These are phyloP conservation scores for Knoxdaviesia proteae DNA, from an alignment of 2,329 filamentous ascomycete species.

Conservation along the genomic window DNA sequence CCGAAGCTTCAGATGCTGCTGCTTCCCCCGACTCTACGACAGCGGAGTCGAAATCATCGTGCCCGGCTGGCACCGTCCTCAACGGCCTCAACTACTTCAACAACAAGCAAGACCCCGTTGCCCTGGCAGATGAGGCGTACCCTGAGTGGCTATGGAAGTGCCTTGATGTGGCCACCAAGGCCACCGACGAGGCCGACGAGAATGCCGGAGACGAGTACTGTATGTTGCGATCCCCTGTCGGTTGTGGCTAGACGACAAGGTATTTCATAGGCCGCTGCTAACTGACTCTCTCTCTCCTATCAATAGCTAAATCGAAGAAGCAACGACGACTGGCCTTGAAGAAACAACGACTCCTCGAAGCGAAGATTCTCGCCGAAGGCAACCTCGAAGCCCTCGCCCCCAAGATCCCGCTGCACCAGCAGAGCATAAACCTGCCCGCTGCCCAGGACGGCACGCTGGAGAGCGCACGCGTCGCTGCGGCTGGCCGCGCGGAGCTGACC, in stretches of 20 bases:
- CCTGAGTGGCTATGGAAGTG: slow-evolving; percentile 64
- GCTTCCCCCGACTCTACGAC: slow-evolving; percentile 2
- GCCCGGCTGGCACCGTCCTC: slow-evolving; percentile 47
- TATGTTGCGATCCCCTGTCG: slow-evolving; percentile 21
- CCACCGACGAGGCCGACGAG: slow-evolving; percentile 24
- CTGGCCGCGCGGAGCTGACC: slow-evolving; percentile 40
- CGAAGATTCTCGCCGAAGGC: slow-evolving; percentile 39
- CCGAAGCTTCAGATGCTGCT: slow-evolving; percentile 7
- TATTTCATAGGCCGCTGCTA: too few relatives aligned
- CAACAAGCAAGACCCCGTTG: slow-evolving; percentile 50
- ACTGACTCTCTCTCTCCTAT: background rate
- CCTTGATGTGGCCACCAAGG: slow-evolving; percentile 39
- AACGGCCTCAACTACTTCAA: slow-evolving; percentile 63
- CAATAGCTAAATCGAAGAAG: slow-evolving; percentile 63
- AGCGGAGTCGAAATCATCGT: slow-evolving; percentile 23
- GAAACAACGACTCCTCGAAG: slow-evolving; percentile 33
- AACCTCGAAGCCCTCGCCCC: slow-evolving; percentile 43
- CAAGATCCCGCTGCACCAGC: slow-evolving; percentile 57
- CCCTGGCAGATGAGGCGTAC: slow-evolving; percentile 54
- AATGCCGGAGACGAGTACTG: slow-evolving; percentile 58
- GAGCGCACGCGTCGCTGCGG: slow-evolving; percentile 24
- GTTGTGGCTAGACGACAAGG: too few relatives aligned
- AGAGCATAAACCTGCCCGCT: slow-evolving; percentile 52
- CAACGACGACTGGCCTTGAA: slow-evolving; percentile 53
- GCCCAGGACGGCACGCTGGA: slow-evolving; percentile 19